phyloP scores from a whole-genome alignment of 306 rosid genomes.

The Acmispon strigosus region DNA sequence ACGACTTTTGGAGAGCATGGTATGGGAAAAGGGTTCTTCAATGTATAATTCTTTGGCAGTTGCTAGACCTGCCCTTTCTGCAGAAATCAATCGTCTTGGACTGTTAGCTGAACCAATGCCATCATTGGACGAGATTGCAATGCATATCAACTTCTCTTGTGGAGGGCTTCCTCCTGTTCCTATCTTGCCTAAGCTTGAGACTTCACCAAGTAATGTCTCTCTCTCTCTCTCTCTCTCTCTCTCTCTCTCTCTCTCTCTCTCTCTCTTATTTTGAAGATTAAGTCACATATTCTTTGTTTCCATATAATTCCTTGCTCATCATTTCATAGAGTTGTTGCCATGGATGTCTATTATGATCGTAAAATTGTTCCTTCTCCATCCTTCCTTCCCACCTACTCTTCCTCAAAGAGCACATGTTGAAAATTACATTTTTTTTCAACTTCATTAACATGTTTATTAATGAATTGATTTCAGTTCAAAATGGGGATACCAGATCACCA shows the following conservation, averaged over 20 bases:
- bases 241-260: no score
- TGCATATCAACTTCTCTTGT: conserved; percentile 71
- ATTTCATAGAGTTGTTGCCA: background rate
- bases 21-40: conserved; percentile 98
- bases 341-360: background rate
- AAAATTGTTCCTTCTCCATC: background rate
- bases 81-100: conserved; percentile 77
- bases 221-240: background rate
- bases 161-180: conserved; percentile 69
- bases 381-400: background rate
- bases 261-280: background rate
- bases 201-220: conserved; percentile 50
- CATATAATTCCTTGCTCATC: background rate
- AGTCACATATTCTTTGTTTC: background rate
- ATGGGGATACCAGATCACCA: conserved; percentile 85
- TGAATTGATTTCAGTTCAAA: conserved; percentile 57
- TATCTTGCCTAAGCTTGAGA: conserved; percentile 65
- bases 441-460: background rate
- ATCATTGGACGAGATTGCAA: conserved; percentile 85
- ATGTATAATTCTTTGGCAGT: conserved; percentile 94
- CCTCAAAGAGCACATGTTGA: background rate
- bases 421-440: background rate
- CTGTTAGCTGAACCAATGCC: conserved; percentile 97
- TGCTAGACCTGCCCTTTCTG: conserved; percentile 76
- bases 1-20: conserved; percentile 97